phyloP scores from a whole-genome alignment of 2,329 filamentous ascomycete genomes.

The Achaetomium macrosporum region DNA sequence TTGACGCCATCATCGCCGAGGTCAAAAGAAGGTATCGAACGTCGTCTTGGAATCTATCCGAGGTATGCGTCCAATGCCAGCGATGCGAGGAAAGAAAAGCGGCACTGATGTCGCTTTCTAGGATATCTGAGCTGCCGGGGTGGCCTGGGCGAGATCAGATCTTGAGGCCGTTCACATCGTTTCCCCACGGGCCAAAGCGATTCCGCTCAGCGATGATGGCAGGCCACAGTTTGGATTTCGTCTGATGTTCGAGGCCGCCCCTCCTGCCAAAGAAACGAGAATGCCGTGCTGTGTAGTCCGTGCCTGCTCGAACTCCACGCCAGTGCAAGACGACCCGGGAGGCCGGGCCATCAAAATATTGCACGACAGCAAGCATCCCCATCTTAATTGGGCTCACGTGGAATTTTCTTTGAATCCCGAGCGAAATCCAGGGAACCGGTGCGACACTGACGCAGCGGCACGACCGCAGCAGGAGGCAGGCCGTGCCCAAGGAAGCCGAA shows the following conservation, averaged over 20 bases:
- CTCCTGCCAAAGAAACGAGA: neutral
- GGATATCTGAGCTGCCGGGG: neutral
- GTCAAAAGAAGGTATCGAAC: neutral
- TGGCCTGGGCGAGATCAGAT: neutral
- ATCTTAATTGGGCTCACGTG: neutral
- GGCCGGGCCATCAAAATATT: neutral
- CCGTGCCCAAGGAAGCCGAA: too few species aligned
- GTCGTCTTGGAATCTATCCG: neutral
- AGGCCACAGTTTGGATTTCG: neutral
- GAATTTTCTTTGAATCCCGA: constrained; percentile 2
- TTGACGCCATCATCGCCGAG: constrained; percentile 3
- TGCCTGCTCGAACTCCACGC: neutral
- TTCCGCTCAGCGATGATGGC: neutral
- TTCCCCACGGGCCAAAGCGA: neutral
- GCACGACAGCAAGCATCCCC: neutral
- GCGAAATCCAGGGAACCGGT: neutral
- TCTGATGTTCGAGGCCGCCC: neutral
- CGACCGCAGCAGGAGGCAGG: neutral
- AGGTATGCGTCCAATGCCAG: neutral
- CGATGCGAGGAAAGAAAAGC: neutral
- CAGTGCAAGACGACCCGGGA: neutral
- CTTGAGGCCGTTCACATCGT: neutral
- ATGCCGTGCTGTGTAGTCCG: too few species aligned
- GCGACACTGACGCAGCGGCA: constrained; percentile 12
- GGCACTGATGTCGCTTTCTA: neutral